These are phyloP conservation scores for Tylopilus rubrobrunneus DNA, from an alignment of 768 basidiomycete genomes.

Conservation along the genomic window DNA sequence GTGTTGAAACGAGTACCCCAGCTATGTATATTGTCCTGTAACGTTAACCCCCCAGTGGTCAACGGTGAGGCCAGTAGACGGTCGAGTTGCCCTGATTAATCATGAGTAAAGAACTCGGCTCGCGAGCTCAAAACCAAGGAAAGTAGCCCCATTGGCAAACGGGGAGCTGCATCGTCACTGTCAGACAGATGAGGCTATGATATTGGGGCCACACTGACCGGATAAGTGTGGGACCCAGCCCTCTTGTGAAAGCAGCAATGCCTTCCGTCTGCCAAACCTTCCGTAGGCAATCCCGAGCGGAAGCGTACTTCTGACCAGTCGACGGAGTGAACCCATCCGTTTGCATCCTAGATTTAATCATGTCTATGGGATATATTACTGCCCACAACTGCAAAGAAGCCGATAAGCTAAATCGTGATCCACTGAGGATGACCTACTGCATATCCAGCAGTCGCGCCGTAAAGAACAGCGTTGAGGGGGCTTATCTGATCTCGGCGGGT, in stretches of 20 bases:
- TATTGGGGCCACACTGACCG: constrained; percentile 47
- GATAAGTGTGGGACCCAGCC: constrained; percentile 89
- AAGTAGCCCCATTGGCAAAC: constrained; percentile 95
- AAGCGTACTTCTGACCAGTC: constrained; percentile 78
- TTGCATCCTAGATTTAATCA: constrained; percentile 95
- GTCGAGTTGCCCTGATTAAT: too few species aligned
- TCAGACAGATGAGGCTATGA: constrained; percentile 8
- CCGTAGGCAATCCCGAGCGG: constrained; percentile 77
- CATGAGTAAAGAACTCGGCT: constrained; percentile 59
- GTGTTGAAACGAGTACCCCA: too few species aligned
- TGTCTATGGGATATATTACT: constrained; percentile 94
- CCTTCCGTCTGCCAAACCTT: constrained; percentile 85
- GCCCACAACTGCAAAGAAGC: constrained; percentile 63
- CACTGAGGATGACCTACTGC: constrained; percentile 51
- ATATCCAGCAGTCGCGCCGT: constrained; percentile 91
- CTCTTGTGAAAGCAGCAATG: constrained; percentile 80
- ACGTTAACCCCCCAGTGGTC: neutral
- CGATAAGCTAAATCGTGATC: constrained; percentile 4
- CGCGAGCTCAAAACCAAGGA: constrained; percentile 93
- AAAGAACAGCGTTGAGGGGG: constrained; percentile 74
- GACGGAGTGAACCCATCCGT: constrained; percentile 81
- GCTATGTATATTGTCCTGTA: neutral
- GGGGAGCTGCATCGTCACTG: constrained; percentile 60
- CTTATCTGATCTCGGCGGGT: constrained; percentile 74
- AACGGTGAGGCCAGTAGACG: too few species aligned